Base-by-base conservation (phyloP, 1,284 basidiomycete genomes). In the Cryptococcus sp. region DNA sequence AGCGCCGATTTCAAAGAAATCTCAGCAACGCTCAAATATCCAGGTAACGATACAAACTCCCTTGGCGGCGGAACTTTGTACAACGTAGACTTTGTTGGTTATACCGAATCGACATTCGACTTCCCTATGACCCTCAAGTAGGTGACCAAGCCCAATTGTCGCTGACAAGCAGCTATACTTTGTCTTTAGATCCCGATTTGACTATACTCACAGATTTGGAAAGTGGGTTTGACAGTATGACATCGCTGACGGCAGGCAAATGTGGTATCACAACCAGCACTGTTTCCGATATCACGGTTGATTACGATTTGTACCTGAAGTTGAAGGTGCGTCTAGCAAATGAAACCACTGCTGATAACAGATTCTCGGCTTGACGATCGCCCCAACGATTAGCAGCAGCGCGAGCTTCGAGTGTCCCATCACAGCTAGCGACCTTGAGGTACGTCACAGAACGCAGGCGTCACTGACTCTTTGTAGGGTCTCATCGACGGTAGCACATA, bases 91-190 rank as follows among this genome's bases (percentile, higher is more conserved):
- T 88, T 96, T 73, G 71, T 81, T 6, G 82, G 87, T 11, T 82
- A 88, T 70, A 79, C 83, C 3, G 82, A 84, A 65, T 91, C 87
- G 3, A 88, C 86, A 55, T 86, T 93, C 78, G 85, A 85, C 0
- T 91, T 96, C 80, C 91, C 92, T 1, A 88, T 94, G 76, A 73
- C 83, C 3, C 81, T 96, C 55, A 81, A 83, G 75, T 75, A 52
- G 63, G 73, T 69, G 20, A n/a, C 7, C 6, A 49, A 13, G 16
- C 38, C 17, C 39, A 7, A n/a, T 10, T 25, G 35, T 30, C 42
- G 47, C 51, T 52, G 51, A 60, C 50, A 22, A 19, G 11, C 22
- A 72, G 71, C 50, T 95, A 94, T 79, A 84, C 85, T 40, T 80
- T 82, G 23, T 72, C 83, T 0, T 70, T 82, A 52, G 86, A 92